These are phyloP conservation scores for Trichoderma pleuroti DNA, from an alignment of 2,329 filamentous ascomycete genomes.

Conservation along the genomic window DNA sequence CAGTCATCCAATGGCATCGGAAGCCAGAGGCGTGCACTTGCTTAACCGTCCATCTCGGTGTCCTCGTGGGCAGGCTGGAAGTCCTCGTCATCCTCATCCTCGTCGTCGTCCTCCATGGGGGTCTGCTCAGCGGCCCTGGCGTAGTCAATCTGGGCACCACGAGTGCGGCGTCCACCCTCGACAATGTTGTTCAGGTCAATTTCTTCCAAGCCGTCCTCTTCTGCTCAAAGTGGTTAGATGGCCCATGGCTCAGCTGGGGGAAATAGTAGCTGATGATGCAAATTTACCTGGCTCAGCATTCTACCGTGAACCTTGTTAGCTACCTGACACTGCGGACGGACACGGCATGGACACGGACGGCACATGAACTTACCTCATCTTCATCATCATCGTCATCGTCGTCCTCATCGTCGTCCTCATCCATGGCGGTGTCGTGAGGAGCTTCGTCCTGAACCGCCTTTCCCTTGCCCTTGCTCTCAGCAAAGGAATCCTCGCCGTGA, in stretches of 20 bases:
- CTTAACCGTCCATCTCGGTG: slow-evolving; percentile 60
- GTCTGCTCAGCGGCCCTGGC: slow-evolving; percentile 82
- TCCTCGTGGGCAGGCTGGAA: slow-evolving; percentile 62
- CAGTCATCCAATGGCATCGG: not conserved
- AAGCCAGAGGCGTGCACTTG: not conserved
- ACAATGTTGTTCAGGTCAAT: slow-evolving; percentile 91
- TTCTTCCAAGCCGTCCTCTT: slow-evolving; percentile 82
- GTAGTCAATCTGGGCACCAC: slow-evolving; percentile 89
- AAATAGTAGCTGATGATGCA: not conserved
- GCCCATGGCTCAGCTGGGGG: not conserved
- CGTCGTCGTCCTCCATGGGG: slow-evolving; percentile 69
- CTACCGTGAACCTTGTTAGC: slow-evolving; percentile 28
- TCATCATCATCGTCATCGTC: slow-evolving; percentile 59
- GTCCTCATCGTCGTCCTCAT: slow-evolving; percentile 70
- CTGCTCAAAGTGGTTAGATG: slow-evolving; percentile 19
- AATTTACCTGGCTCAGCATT: slow-evolving; percentile 31
- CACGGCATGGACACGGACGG: not conserved
- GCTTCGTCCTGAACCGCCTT: slow-evolving; percentile 59
- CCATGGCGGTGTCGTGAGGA: slow-evolving; percentile 62
- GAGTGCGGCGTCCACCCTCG: slow-evolving; percentile 72
- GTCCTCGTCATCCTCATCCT: slow-evolving; percentile 73
- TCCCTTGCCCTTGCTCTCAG: slow-evolving; percentile 80
- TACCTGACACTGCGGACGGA: not conserved
- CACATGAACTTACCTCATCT: slow-evolving; percentile 22
- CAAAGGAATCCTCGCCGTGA: slow-evolving; percentile 39